These are phyloP conservation scores for Paramecium caudatum DNA, from an alignment of 73 alveolate genomes.

Conservation along the genomic window DNA sequence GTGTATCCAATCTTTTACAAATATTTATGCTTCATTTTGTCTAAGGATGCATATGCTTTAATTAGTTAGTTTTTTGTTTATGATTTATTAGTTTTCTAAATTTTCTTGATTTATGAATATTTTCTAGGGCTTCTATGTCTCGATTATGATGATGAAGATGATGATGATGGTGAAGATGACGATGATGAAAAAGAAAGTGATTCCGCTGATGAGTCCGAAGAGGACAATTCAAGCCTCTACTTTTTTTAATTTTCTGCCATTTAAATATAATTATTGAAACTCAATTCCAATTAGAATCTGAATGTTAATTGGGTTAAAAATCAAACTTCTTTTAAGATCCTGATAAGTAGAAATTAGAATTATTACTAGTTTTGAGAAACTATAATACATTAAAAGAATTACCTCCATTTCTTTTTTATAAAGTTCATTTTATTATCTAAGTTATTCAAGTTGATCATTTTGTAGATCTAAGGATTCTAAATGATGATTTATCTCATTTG, in stretches of 20 bases:
- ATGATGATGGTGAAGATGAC: slow-evolving; percentile 56
- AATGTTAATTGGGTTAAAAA: slow-evolving; percentile 27
- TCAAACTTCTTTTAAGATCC: slow-evolving; percentile 53
- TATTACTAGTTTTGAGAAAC: slow-evolving; percentile 26
- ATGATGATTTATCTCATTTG: slow-evolving; percentile 23
- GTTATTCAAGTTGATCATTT: slow-evolving; percentile 26
- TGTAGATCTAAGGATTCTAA: background rate
- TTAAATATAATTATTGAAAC: background rate
- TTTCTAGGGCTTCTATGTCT: slow-evolving; percentile 59
- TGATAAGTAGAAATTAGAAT: background rate
- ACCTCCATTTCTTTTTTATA: slow-evolving; percentile 51
- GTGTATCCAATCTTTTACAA: slow-evolving; percentile 68
- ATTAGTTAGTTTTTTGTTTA: slow-evolving; percentile 56
- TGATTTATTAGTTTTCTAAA: background rate
- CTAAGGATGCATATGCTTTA: slow-evolving; percentile 48
- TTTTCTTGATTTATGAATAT: slow-evolving; percentile 10
- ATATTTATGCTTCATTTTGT: slow-evolving; percentile 57
- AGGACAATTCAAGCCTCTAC: too few species aligned
- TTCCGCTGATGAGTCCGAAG: slow-evolving; percentile 65
- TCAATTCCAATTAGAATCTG: slow-evolving; percentile 64
- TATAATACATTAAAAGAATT: background rate
- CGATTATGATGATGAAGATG: slow-evolving; percentile 66
- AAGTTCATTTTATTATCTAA: slow-evolving; percentile 41
- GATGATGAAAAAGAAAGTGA: slow-evolving; percentile 30
- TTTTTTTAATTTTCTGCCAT: too few species aligned